Percentiles rank a stretch among this genome's conserved stretches.
Evolutionary conservation across 257 asterid species (phyloP).

Genomic region (Avicennia marina): DNA sequence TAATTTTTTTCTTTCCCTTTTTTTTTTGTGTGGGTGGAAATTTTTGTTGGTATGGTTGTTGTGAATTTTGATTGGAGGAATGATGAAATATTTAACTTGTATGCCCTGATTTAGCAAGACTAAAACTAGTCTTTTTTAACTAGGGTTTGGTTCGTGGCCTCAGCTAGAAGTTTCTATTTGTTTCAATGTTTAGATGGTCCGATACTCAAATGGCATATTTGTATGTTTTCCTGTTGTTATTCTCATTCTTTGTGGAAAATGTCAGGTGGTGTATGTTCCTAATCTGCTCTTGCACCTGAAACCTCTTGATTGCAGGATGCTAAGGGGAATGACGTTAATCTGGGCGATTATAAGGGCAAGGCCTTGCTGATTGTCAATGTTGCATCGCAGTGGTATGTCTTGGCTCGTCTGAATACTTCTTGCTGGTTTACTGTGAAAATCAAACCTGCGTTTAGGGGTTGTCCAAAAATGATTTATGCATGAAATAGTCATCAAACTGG

Average conservation of each 20-base stretch:
- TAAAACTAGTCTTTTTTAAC: neutral
- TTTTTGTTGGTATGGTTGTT: neutral
- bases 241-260: neutral
- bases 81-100: neutral
- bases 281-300: slow-evolving; percentile 8
- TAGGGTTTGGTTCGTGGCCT: slow-evolving; percentile 2
- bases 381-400: slow-evolving; percentile 80
- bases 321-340: slow-evolving; percentile 66
- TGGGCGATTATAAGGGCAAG: slow-evolving; percentile 71
- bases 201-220: neutral
- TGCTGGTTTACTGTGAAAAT: neutral
- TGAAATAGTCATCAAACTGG: too few species aligned
- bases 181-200: too few species aligned
- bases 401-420: neutral
- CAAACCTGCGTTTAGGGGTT: neutral
- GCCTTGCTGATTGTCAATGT: slow-evolving; percentile 78
- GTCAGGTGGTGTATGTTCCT: neutral
- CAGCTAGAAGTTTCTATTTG: too few species aligned
- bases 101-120: neutral
- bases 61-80: neutral
- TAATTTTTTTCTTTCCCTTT: neutral
- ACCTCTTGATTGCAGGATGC: slow-evolving; percentile 50
- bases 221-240: neutral
- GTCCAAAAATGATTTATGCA: neutral
- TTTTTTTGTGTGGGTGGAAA: neutral